phyloP scores from a whole-genome alignment of 192 early-diverging fungal genomes.

The Radiomyces spectabilis region DNA sequence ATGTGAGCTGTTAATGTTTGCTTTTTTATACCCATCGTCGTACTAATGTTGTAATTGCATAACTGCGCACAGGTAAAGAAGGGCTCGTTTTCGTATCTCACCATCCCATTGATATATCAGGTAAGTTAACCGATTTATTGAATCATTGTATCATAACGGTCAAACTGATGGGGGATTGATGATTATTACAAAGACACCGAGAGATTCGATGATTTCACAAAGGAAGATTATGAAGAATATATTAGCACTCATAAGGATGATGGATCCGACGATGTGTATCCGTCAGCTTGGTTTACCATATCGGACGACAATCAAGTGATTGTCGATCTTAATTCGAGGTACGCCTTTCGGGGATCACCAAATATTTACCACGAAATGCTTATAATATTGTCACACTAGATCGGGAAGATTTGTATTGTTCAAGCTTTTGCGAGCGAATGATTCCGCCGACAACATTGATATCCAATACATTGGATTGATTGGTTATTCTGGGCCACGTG shows the following conservation, averaged over 20 bases:
- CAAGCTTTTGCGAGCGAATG: slow-evolving; percentile 35
- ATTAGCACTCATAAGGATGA: neutral
- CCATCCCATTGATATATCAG: slow-evolving; percentile 36
- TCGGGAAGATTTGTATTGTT: slow-evolving; percentile 46
- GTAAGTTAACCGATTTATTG: slow-evolving; percentile 6
- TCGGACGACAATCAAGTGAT: slow-evolving; percentile 1
- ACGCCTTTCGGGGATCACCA: too few species aligned
- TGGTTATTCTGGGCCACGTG: slow-evolving; percentile 26
- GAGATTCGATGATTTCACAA: slow-evolving; percentile 27
- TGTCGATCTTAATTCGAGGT: slow-evolving; percentile 12
- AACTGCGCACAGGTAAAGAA: slow-evolving; percentile 40
- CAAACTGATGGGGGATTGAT: neutral
- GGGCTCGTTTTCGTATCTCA: slow-evolving; percentile 45
- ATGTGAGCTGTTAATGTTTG: slow-evolving; percentile 16
- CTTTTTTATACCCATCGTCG: neutral
- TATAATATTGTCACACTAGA: slow-evolving; percentile 8
- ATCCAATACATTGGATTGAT: slow-evolving; percentile 47
- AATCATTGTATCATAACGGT: too few species aligned
- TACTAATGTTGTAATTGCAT: neutral
- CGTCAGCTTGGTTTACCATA: slow-evolving; percentile 27
- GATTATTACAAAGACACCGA: slow-evolving; percentile 15
- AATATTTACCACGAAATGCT: too few species aligned
- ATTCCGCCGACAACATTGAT: slow-evolving; percentile 44
- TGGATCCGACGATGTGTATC: slow-evolving; percentile 7
- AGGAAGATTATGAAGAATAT: slow-evolving; percentile 17